Base-by-base conservation (phyloP, 179 eudicot species). In the Spinacia oleracea region DNA sequence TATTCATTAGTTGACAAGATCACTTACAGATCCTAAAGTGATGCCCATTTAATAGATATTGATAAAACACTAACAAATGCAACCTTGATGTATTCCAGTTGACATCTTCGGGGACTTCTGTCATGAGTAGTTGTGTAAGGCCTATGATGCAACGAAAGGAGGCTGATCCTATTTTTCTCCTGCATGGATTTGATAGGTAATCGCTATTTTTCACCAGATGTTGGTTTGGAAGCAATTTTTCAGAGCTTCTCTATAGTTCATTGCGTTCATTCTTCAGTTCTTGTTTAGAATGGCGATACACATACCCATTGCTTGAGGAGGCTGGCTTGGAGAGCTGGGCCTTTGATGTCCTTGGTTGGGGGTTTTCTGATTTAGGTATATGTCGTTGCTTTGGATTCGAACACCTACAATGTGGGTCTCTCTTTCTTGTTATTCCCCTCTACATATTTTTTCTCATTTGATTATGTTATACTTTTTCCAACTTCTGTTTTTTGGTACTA, bases 281-380 rank as follows among this genome's bases (percentile, higher is more conserved):
- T 74, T 91, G 97, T 88, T 90, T 95, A 88, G 97, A 93, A 84
- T 93, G 98, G 98, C 90, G 98, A 83, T 89, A 89, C 83, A 82
- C 90, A 15, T 88, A 86, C 78, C 98, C 98, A n/a, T 77, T 93
- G 85, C 97, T 95, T 50, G 98, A 95, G 80, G 93, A 93, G 75
- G 95, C 95, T 71, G 93, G 97, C 58, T 73, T 89, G 31, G 97
- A 93, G 85, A 80, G 88, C 66, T 95, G 98, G 98, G 98, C 94
- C 18, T 25, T 95, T 66, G 98, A 95, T 78, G 79, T 95, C 85
- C 97, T 95, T 68, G 98, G 98, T 9, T 95, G 98, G 98, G 97
- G 97, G 15, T 95, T 95, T 85, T 95, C 95, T 69, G 90, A 91
- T 84, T 86, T 95, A 81, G 96, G 98, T 92, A 81, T 92, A 81